phyloP scores from a whole-genome alignment of 108 stramenopile genomes.

The Conticribra weissflogii region DNA sequence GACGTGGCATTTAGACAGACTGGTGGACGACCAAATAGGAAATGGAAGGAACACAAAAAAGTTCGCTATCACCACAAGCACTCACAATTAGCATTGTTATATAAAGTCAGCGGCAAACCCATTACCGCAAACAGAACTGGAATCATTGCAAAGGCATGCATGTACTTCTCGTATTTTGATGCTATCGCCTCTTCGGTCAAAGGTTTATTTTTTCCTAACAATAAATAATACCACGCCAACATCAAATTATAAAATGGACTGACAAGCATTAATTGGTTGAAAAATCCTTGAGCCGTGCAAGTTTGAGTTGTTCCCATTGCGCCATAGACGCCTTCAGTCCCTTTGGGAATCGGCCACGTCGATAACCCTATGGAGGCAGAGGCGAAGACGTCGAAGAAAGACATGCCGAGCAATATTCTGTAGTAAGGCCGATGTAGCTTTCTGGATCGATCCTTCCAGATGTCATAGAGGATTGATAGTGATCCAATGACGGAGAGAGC shows the following conservation, averaged over 20 bases:
- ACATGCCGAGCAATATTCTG: slow-evolving; percentile 25
- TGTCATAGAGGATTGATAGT: slow-evolving; percentile 32
- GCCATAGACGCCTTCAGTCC: slow-evolving; percentile 38
- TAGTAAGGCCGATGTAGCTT: slow-evolving; percentile 29
- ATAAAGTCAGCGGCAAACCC: slow-evolving; percentile 38
- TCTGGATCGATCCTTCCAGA: slow-evolving; percentile 12
- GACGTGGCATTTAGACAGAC: not conserved
- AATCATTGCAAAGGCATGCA: slow-evolving; percentile 37
- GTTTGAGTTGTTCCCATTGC: slow-evolving; percentile 47
- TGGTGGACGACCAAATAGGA: not conserved
- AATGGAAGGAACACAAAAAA: not conserved
- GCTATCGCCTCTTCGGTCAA: slow-evolving; percentile 31
- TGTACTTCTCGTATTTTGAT: slow-evolving; percentile 28
- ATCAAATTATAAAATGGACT: slow-evolving; percentile 53
- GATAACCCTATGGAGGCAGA: slow-evolving; percentile 38
- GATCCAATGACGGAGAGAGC: slow-evolving; percentile 25
- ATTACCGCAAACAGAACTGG: not conserved
- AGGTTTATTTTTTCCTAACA: slow-evolving; percentile 47
- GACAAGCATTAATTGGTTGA: slow-evolving; percentile 48
- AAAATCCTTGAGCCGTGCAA: slow-evolving; percentile 66
- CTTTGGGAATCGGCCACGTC: slow-evolving; percentile 54
- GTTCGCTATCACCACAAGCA: not conserved
- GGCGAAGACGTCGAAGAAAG: slow-evolving; percentile 18
- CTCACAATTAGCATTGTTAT: slow-evolving; percentile 37
- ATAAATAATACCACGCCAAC: slow-evolving; percentile 55